phyloP scores from a whole-genome alignment of 768 basidiomycete species.

The Leccinum pellstonianum region DNA sequence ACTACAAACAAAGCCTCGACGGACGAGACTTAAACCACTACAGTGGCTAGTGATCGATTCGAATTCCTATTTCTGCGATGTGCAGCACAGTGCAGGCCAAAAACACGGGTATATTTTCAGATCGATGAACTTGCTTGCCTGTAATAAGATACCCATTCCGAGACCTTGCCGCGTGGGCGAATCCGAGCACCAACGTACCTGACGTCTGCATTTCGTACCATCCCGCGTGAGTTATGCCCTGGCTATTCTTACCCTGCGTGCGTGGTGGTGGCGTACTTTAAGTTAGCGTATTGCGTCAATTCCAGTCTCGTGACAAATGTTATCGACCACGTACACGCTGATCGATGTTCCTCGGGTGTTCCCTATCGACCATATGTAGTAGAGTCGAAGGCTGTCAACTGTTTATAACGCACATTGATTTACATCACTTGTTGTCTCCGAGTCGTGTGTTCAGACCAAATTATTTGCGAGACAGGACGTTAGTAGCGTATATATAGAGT shows the following conservation, averaged over 20 bases:
- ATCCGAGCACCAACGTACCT: background rate
- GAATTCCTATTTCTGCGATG: background rate
- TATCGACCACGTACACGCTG: conserved; percentile 1
- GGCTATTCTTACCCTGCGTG: background rate
- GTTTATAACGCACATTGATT: background rate
- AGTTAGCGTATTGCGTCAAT: background rate
- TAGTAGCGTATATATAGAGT: background rate
- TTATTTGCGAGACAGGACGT: background rate
- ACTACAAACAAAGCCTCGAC: background rate
- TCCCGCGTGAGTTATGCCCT: conserved; percentile 3
- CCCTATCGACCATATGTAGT: background rate
- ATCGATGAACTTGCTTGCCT: background rate
- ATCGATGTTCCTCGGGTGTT: background rate
- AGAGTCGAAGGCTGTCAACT: background rate
- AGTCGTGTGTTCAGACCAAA: background rate
- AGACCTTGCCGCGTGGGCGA: background rate
- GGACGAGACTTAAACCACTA: too few species aligned
- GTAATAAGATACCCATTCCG: background rate
- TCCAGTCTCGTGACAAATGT: background rate
- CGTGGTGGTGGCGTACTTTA: background rate
- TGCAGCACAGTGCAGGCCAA: too few species aligned
- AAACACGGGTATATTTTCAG: background rate
- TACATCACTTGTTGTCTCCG: background rate
- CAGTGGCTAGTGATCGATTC: background rate
- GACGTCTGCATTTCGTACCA: background rate